Percentiles rank a stretch among this genome's conserved stretches.
Evolutionary conservation across 2,329 filamentous ascomycete species (phyloP).

Genomic region (Dryadomyces quercivorus): DNA sequence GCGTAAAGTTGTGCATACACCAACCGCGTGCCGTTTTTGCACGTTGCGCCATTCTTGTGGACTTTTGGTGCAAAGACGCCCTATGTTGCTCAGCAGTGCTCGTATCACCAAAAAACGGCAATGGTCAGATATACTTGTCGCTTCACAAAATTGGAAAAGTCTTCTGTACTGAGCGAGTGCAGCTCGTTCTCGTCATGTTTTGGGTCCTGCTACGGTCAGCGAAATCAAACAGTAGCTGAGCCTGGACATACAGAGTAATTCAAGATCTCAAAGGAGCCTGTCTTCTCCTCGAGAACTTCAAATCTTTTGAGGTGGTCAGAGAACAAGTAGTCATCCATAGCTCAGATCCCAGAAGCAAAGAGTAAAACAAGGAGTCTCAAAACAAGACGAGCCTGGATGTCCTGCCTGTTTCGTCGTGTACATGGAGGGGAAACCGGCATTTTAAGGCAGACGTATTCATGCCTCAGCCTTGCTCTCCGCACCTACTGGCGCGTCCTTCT

Average conservation of each 20-base stretch:
- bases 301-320: no score
- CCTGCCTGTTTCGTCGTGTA: no score
- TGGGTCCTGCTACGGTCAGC: neutral
- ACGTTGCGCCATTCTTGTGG: neutral
- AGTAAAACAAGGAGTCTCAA: no score
- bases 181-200: neutral
- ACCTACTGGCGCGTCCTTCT: no score
- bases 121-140: neutral
- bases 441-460: no score
- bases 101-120: neutral
- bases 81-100: neutral
- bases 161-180: neutral
- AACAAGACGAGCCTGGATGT: no score
- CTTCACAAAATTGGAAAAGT: neutral
- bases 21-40: slow-evolving; percentile 8
- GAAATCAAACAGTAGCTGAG: neutral
- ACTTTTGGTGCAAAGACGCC: slow-evolving; percentile 7
- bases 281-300: neutral
- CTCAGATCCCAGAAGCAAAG: no score
- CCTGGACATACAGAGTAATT: slow-evolving; percentile 11
- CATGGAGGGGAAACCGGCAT: no score
- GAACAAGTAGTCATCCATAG: no score
- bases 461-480: no score
- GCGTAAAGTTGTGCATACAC: no score
- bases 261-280: slow-evolving; percentile 13